phyloP scores from a whole-genome alignment of 306 rosid genomes.

The Mucuna pruriens region DNA sequence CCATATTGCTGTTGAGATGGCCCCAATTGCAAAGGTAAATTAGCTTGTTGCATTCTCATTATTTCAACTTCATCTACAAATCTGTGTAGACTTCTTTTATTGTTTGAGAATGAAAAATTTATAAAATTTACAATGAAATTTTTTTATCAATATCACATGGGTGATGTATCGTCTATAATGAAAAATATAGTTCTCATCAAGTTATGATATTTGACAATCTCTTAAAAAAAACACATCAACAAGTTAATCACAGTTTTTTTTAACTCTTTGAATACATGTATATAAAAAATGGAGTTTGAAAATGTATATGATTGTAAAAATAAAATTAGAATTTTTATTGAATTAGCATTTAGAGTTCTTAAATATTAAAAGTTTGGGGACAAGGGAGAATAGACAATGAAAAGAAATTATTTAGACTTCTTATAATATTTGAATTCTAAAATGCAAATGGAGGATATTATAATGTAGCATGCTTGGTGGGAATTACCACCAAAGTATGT shows the following conservation, averaged over 20 bases:
- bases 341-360: background rate
- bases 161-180: background rate
- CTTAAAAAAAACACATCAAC: background rate
- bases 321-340: background rate
- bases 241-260: background rate
- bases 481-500: background rate
- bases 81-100: background rate
- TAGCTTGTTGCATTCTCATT: slow-evolving; percentile 7
- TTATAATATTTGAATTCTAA: background rate
- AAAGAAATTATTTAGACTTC: background rate
- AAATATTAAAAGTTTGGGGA: background rate
- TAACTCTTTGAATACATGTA: slow-evolving; percentile 6
- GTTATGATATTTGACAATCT: background rate
- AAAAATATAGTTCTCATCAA: background rate
- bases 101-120: background rate
- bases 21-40: slow-evolving; percentile 86
- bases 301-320: background rate
- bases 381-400: background rate
- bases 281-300: background rate
- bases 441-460: background rate
- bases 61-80: background rate
- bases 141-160: background rate
- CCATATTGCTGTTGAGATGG: slow-evolving; percentile 88
- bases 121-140: slow-evolving; percentile 3
- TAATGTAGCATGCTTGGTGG: background rate